Base-by-base conservation (phyloP, 2,329 filamentous ascomycete species). In the Diaporthe ampelina region DNA sequence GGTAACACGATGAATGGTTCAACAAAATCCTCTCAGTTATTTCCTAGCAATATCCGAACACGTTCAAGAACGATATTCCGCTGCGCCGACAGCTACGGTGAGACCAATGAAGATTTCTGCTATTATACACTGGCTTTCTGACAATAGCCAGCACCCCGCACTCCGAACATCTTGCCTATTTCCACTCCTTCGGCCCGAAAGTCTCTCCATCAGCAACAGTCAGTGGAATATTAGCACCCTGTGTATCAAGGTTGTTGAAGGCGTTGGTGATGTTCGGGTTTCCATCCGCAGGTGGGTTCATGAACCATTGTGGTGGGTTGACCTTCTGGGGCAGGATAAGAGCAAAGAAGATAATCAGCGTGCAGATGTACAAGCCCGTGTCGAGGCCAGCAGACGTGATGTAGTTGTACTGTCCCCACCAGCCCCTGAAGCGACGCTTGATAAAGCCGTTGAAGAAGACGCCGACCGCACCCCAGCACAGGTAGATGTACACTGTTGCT, bases 331-430 rank as follows among this genome's bases (percentile, higher is more conserved):
- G 72, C 74, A 74, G 59, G 37, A 69, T 48, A 17, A 75, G 70
- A 9, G 70, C 63, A 9, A 76, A 72, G 73, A 90, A 80, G 4
- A 85, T 81, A 26, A 88, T 81, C 80, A 90, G 87, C 68, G 90
- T 87, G n/a, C 89, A 73, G 32, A 90, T 84, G 1, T 86, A 86
- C 54, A 89, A 81, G 21, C 87, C 88, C 19, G 84, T 82, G 77
- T 90, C 88, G 61, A 90, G 78, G 1, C 85, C 88, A 0, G 88
- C 88, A 9, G 87, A 88, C 0, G 87, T 84, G 73, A 90, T 83
- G 76, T 90, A 90, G 80, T 90, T 90, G 80, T 88, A 90, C 74
- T 86, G 83, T 78, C 85, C 85, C 88, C 88, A 90, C 88, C 88
- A 90, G 7, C 86, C 87, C 13, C 81, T 81, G 79, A 82, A 87